Evolutionary conservation across 768 basidiomycete species (phyloP), one percentile per base, ranked within the genome.

Genomic region (Kwoniella heveanensis): DNA sequence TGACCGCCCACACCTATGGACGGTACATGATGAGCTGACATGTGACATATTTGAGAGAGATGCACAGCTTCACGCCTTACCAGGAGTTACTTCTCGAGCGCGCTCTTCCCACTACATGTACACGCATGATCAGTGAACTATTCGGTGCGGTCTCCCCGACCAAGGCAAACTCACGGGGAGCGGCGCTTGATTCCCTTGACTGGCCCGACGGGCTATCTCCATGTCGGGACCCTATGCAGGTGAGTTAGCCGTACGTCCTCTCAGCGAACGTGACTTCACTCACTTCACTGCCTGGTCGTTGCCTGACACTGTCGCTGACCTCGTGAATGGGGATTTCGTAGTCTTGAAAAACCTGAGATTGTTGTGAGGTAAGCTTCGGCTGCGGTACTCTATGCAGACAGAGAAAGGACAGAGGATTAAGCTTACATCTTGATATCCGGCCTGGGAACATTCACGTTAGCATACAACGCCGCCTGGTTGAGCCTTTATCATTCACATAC

Each of bases 91-190:
- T 29, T 25, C 49, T 49, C 60, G 53, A 21, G 44, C 6, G 6
- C 60, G 44, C 6, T 68, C 68, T n/a, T 67, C 67, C 71, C 71
- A 69, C 71, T 72, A n/a, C n/a, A n/a, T n/a, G n/a, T n/a, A n/a
- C n/a, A n/a, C n/a, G n/a, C n/a, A n/a, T n/a, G n/a, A n/a, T n/a
- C n/a, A n/a, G n/a, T n/a, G n/a, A n/a, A n/a, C n/a, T n/a, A n/a
- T n/a, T n/a, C n/a, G n/a, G n/a, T n/a, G n/a, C n/a, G 48, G 9
- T 22, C 22, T 24, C 25, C 10, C 5, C 5, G 48, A 17, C 13
- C 8, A 10, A 49, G 17, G 39, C 10, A 17, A 7, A 46, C 71
- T 56, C 44, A 70, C 71, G 2, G 71, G 71, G 19, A 73, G 60
- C 13, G 46, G 25, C 37, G 68, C 68, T 39, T 54, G 59, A 39